phyloP scores from a whole-genome alignment of 1,139 yeast genomes.

The Debaryomyces coudertii region DNA sequence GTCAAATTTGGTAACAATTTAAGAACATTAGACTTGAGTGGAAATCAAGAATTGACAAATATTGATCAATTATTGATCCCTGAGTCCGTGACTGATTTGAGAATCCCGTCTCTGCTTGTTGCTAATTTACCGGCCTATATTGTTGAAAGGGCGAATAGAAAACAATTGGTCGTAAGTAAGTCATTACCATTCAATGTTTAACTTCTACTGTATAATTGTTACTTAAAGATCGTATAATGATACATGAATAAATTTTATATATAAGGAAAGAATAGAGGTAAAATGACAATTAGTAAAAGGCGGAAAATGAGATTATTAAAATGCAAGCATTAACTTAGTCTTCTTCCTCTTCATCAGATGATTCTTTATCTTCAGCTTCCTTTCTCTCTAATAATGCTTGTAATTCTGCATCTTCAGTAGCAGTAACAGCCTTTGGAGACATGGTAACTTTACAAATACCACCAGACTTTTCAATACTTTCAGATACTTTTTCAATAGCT shows the following conservation, averaged over 20 bases:
- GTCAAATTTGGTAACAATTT: constrained; percentile 41
- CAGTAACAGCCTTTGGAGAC: constrained; percentile 99
- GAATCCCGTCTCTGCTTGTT: constrained; percentile 40
- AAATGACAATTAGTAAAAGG: constrained; percentile 9
- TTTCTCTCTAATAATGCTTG: constrained; percentile 80
- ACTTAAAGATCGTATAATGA: constrained; percentile 8
- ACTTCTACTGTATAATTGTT: constrained; percentile 10
- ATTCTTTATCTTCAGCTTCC: constrained; percentile 50
- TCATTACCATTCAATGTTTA: constrained; percentile 26
- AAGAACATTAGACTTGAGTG: constrained; percentile 43
- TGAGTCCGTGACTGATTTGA: constrained; percentile 39
- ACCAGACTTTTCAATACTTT: constrained; percentile 69
- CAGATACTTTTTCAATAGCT: constrained; percentile 77
- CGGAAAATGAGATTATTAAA: constrained; percentile 4
- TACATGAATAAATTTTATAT: constrained; percentile 14
- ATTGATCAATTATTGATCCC: constrained; percentile 46
- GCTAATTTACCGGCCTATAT: constrained; percentile 43
- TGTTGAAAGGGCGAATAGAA: constrained; percentile 46
- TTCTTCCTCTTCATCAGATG: constrained; percentile 50
- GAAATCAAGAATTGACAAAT: constrained; percentile 44
- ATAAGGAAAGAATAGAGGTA: constrained; percentile 9
- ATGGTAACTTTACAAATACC: constrained; percentile 92
- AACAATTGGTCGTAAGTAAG: constrained; percentile 33
- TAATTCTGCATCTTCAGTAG: constrained; percentile 96
- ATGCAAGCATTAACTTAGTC: constrained; percentile 6